A percentile compares a stretch with the other conserved stretches of the same genome.
Evolutionary conservation across 768 basidiomycete species (phyloP).

Genomic region (Tricholomella constricta): DNA sequence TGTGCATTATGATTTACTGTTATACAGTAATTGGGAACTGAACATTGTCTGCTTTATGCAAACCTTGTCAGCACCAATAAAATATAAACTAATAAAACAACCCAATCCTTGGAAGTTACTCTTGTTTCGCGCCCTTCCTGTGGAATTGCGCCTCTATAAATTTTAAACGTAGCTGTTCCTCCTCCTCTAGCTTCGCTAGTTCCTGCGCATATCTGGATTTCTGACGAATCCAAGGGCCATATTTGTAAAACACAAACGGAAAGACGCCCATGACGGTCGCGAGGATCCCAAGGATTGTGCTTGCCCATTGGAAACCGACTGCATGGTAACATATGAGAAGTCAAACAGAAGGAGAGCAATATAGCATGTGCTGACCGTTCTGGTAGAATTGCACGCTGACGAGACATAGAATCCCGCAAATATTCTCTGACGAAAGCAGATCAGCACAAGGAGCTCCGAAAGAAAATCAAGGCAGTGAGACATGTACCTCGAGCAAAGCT

Average conservation of each 20-base stretch:
- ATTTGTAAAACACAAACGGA: slow-evolving; percentile 23
- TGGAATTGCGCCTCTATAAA: slow-evolving; percentile 14
- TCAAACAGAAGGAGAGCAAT: too few species aligned
- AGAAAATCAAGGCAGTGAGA: not conserved
- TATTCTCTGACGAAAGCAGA: slow-evolving; percentile 9
- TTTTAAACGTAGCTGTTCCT: slow-evolving; percentile 17
- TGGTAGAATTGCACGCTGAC: slow-evolving; percentile 18
- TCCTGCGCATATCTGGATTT: slow-evolving; percentile 22
- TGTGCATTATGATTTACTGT: too few species aligned
- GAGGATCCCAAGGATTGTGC: slow-evolving; percentile 22
- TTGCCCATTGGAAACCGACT: slow-evolving; percentile 24
- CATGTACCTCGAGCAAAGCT: slow-evolving; percentile 22
- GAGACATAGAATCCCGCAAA: slow-evolving; percentile 21
- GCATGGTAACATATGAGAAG: not conserved
- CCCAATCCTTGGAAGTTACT: too few species aligned
- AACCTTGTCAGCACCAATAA: too few species aligned
- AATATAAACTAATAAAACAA: too few species aligned
- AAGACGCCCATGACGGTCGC: slow-evolving; percentile 21
- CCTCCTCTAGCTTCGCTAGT: slow-evolving; percentile 18
- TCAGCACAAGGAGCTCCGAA: not conserved
- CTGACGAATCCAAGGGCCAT: slow-evolving; percentile 19
- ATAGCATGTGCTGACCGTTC: slow-evolving; percentile 13
- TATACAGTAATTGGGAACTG: too few species aligned
- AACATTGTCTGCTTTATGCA: too few species aligned
- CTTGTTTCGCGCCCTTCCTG: too few species aligned